Percentiles rank a stretch among this genome's conserved stretches.
Conservation (phyloP, 345 rosid genomes). For the Salix arbutifolia region DNA sequence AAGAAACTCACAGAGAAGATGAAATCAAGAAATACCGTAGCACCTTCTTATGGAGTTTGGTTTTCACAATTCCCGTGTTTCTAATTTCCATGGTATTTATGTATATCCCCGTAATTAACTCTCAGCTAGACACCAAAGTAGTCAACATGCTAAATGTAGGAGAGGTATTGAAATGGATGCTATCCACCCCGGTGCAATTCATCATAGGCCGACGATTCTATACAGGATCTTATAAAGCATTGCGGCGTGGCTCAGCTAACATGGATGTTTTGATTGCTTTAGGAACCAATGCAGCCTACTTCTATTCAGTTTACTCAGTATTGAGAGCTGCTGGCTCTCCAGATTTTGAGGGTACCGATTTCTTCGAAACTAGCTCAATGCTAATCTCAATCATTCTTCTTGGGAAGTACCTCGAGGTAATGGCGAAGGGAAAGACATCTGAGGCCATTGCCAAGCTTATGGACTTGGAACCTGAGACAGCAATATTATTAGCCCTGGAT, state of each 20-base stretch:
- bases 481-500: constrained; percentile 54
- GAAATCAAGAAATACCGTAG: constrained; percentile 62
- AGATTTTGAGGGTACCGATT: constrained; percentile 62
- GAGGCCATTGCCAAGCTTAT: constrained; percentile 93
- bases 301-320: constrained; percentile 74
- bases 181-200: constrained; percentile 85
- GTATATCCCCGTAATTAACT: constrained; percentile 65
- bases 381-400: constrained; percentile 87
- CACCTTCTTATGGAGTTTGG: constrained; percentile 80
- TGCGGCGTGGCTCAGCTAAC: constrained; percentile 78
- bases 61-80: constrained; percentile 81
- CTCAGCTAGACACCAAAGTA: constrained; percentile 52
- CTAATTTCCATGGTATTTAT: constrained; percentile 75
- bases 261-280: constrained; percentile 93
- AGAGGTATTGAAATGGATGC: constrained; percentile 57
- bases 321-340: constrained; percentile 69
- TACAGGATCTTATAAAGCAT: constrained; percentile 67
- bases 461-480: constrained; percentile 76
- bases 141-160: constrained; percentile 74
- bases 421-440: constrained; percentile 88
- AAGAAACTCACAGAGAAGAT: constrained; percentile 47
- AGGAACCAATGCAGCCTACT: constrained; percentile 92
- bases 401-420: constrained; percentile 82
- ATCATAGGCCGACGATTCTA: constrained; percentile 78
- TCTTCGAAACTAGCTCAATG: constrained; percentile 97